Base-by-base conservation (phyloP, 2,329 filamentous ascomycete genomes). In the Tolypocladium ophioglossoides region DNA sequence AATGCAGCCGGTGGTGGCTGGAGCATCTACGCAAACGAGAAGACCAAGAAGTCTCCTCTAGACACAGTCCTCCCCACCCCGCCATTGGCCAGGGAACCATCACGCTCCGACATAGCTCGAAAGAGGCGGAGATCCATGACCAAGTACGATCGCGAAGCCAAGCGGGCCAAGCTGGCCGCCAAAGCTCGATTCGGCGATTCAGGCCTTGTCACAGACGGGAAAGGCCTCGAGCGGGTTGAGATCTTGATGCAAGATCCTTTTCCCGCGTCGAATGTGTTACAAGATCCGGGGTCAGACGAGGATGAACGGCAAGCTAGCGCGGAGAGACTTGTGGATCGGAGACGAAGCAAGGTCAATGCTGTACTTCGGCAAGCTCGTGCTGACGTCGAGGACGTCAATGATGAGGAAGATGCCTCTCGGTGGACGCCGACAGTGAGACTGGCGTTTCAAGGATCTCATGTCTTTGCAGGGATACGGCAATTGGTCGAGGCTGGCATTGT, bases 391-490 rank as follows among this genome's bases (percentile, higher is more conserved):
- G 62, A 59, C 4, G 65, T 61, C 9, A 61, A 55, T 2, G 56
- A 57, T 8, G 66, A 67, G 10, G 65, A 63, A 11, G 63, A 63
- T 12, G 52, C 62, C 16, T 58, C 61, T 4, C 56, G 51, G 47
- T 73, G 71, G 71, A 62, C 41, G 57, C 70, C 69, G 18, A 62
- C 63, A 3, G 55, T 89, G 20, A 78, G 79, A 22, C 69, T 95
- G 11, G 84, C 82, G 0, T 87, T 96, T 57, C 79, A 85, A 40
- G 91, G 91, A 0, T 69, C 78, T 0, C 89, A 95, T 65, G 84
- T 95, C 3, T 92, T 95, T 70, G 85, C 85, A 0, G 91, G 91
- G 0, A 77, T 95, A 27, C 79, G 89, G 50, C 83, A 86, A 63
- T 75, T 95, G 35, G 86, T 92, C 0, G 89, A 95, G 67, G 72